Evolutionary conservation across 1,284 basidiomycete species (phyloP).

Genomic region (Cryptococcus wingfieldii): DNA sequence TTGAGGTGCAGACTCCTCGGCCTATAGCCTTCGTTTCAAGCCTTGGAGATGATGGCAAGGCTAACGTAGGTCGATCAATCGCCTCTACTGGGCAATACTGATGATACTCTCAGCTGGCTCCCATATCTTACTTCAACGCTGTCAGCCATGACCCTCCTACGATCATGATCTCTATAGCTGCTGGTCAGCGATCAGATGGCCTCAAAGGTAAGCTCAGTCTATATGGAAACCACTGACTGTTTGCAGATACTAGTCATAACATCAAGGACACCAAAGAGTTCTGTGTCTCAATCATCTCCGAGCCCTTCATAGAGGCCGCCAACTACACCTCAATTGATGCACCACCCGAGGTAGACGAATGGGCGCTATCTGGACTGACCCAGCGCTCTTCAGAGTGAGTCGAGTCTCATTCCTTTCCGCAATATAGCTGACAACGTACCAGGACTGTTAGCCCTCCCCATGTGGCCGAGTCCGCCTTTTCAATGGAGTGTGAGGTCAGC

Average conservation of each 20-base stretch:
- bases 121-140: slow-evolving; percentile 48
- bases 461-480: slow-evolving; percentile 66
- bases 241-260: slow-evolving; percentile 66
- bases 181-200: slow-evolving; percentile 31
- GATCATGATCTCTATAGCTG: slow-evolving; percentile 59
- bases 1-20: slow-evolving; percentile 52
- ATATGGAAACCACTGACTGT: background rate
- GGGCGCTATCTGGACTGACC: slow-evolving; percentile 68
- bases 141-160: slow-evolving; percentile 62
- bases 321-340: slow-evolving; percentile 66
- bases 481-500: slow-evolving; percentile 67
- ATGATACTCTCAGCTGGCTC: slow-evolving; percentile 28
- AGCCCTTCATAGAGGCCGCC: slow-evolving; percentile 66
- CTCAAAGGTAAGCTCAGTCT: slow-evolving; percentile 27
- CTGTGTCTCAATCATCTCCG: slow-evolving; percentile 70
- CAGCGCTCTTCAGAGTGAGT: slow-evolving; percentile 58
- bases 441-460: slow-evolving; percentile 59
- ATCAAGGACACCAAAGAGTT: slow-evolving; percentile 66
- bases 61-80: slow-evolving; percentile 60
- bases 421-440: background rate
- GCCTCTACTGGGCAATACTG: background rate
- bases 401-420: background rate
- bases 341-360: slow-evolving; percentile 64
- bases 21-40: slow-evolving; percentile 72
- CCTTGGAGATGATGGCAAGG: slow-evolving; percentile 55